A percentile compares a stretch with the other conserved stretches of the same genome.
phyloP scores from a whole-genome alignment of 75 land plant genomes.

The Selaginella moellendorffii region DNA sequence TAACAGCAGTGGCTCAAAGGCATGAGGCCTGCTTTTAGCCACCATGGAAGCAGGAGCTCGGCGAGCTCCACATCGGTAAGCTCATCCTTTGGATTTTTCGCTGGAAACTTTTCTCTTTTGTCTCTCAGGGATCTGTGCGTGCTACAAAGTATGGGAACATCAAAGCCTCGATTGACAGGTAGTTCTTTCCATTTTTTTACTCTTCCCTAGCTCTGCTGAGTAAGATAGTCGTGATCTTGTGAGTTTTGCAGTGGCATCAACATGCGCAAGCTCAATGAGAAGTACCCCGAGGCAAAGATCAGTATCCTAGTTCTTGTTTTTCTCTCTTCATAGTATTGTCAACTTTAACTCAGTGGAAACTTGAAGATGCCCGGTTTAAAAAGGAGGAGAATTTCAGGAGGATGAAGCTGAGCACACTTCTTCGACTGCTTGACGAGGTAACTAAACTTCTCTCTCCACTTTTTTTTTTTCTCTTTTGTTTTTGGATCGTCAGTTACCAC shows the following conservation, averaged over 20 bases:
- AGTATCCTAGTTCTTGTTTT: constrained; percentile 16
- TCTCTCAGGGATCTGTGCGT: background rate
- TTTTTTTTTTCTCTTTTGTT: no score
- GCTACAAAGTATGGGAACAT: background rate
- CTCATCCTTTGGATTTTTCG: no score
- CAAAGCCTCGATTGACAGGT: background rate
- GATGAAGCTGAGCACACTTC: constrained; percentile 5
- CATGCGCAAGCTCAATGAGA: constrained; percentile 16
- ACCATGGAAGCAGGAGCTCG: background rate
- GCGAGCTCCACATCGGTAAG: no score
- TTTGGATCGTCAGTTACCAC: no score
- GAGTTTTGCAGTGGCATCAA: constrained; percentile 12
- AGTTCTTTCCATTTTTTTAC: no score
- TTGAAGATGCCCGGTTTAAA: constrained; percentile 18
- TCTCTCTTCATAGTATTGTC: no score
- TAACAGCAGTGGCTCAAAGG: no score
- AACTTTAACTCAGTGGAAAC: no score
- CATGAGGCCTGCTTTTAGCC: background rate
- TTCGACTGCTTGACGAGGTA: constrained; percentile 10
- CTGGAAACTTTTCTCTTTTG: background rate
- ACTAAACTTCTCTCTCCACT: background rate
- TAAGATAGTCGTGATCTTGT: background rate
- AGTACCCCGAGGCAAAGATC: constrained; percentile 10
- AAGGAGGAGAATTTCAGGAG: constrained; percentile 12
- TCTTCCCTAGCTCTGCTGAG: background rate